phyloP scores from a whole-genome alignment of 176 grass and related monocot species.

The Saccharum officinarum region DNA sequence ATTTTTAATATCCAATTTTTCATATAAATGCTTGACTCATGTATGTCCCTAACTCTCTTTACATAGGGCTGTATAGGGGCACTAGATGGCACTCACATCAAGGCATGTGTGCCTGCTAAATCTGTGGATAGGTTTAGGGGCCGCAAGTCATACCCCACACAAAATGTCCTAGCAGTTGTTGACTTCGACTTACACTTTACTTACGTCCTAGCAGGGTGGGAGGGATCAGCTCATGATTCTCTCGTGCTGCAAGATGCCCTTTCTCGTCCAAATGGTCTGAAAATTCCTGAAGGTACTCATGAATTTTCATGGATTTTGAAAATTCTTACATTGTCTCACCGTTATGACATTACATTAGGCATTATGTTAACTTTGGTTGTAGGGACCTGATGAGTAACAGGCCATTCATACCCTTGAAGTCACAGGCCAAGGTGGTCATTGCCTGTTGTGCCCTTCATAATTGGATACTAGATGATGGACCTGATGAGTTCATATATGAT shows the following conservation, averaged over 20 bases:
- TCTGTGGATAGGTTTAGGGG: neutral
- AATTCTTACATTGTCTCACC: neutral
- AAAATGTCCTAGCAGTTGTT: neutral
- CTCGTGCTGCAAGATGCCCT: neutral
- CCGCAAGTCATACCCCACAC: neutral
- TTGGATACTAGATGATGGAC: no score
- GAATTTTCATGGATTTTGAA: neutral
- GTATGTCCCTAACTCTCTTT: neutral
- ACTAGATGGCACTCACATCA: neutral
- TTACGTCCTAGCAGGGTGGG: neutral
- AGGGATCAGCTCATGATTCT: slow-evolving; percentile 3
- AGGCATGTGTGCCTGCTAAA: neutral
- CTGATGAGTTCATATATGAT: neutral
- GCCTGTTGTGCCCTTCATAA: no score
- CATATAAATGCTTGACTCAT: neutral
- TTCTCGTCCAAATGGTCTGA: neutral
- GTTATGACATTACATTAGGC: neutral
- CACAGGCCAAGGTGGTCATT: no score
- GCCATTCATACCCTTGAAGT: no score
- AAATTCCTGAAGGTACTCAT: neutral
- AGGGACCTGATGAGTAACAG: neutral
- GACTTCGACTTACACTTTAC: neutral
- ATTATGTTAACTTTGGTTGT: neutral
- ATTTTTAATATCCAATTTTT: neutral
- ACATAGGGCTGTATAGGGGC: neutral